Base-by-base conservation (phyloP, 2,329 filamentous ascomycete species). In the Waltergamsia citrina region DNA sequence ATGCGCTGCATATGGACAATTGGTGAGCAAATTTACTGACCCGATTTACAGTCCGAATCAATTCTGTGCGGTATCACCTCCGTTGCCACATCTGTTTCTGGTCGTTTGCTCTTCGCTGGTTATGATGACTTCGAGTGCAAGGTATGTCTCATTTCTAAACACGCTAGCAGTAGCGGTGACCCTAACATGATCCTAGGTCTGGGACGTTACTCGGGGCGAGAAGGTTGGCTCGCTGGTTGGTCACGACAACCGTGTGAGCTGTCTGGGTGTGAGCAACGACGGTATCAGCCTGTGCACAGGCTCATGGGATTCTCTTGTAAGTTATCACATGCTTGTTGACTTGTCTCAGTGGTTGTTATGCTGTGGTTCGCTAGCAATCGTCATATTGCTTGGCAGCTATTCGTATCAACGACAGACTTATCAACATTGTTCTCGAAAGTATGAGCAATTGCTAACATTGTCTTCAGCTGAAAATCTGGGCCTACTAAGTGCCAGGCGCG, bases 121-220 rank as follows among this genome's bases (percentile, higher is more conserved):
- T 98, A 98, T 53, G 92, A 98, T 53, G 92, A 98, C 57, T 98
- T 94, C 52, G 92, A 98, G 65, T 98, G 92, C 88, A 98, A 96
- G 82, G 90, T 94, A 68, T 52, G 77, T 21, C 34, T 28, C 18
- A 14, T 6, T 9, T 17, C 4, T 15, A 29, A 16, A 29, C 32
- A 17, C 7, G 7, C 39, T 52, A 36, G 17, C 17, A n/a, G 4
- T 27, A 12, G 15, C 9, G 5, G 10, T 11, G 45, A 29, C 18
- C 8, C 18, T 30, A 20, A 18, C 47, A 34, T 14, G 2, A n/a
- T 30, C 26, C 6, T 43, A 96, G 90, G 92, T 96, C 40, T 98
- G 92, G 92, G 92, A 98, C 62, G 79, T 94, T 42, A 86, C 94
- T 37, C 83, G 92, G 46, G 92, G 90, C 43, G 92, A 98, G 59